Conservation (phyloP, 768 basidiomycete genomes). For the Leccinum variicolor region DNA sequence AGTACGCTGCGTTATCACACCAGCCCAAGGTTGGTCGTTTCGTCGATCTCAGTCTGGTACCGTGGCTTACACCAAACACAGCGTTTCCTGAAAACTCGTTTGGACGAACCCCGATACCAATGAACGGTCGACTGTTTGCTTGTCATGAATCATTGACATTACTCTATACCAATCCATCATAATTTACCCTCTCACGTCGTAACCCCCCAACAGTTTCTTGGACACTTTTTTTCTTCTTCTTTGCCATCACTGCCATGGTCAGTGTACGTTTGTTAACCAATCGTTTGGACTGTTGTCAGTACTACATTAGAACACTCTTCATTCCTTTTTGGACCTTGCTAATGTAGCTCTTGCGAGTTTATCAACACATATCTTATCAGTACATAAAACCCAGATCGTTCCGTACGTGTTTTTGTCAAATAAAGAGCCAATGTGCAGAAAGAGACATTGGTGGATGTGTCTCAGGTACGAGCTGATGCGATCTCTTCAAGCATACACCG, state of each 20-base stretch:
- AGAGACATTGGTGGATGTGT: too few species aligned
- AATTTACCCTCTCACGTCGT: background rate
- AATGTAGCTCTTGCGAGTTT: slow-evolving; percentile 4
- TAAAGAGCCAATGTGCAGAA: too few species aligned
- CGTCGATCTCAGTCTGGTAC: background rate
- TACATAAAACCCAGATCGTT: background rate
- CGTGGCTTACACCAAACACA: slow-evolving; percentile 1
- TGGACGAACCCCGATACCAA: slow-evolving; percentile 9
- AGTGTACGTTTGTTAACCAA: background rate
- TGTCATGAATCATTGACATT: slow-evolving; percentile 1
- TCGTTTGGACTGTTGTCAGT: background rate
- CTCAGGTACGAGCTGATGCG: too few species aligned
- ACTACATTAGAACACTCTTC: background rate
- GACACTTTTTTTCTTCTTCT: background rate
- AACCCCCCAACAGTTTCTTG: background rate
- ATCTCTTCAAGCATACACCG: too few species aligned
- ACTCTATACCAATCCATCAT: slow-evolving; percentile 9
- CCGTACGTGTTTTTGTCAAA: background rate
- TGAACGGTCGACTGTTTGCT: background rate
- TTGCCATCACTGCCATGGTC: slow-evolving; percentile 1
- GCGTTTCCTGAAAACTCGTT: slow-evolving; percentile 16
- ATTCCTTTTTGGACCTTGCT: slow-evolving; percentile 7
- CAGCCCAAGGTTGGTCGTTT: slow-evolving; percentile 19
- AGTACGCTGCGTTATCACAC: background rate
- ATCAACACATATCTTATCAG: background rate